phyloP scores from a whole-genome alignment of 768 basidiomycete species.

The Mycena metata region DNA sequence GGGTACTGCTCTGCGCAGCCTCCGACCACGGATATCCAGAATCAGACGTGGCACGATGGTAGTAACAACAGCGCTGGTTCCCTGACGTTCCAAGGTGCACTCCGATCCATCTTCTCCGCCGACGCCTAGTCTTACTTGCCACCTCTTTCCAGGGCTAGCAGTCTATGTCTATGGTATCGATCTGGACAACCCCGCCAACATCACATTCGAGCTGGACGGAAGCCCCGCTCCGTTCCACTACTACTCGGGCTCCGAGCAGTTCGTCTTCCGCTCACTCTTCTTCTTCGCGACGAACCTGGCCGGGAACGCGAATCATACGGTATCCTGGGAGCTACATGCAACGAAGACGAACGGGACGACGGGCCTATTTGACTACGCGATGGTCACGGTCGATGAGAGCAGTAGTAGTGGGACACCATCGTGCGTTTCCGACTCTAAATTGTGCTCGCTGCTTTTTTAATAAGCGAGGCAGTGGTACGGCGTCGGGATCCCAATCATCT shows the following conservation, averaged over 20 bases:
- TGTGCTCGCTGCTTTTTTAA: neutral
- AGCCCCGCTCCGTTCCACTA: constrained; percentile 1
- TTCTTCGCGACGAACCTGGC: constrained; percentile 13
- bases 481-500: too few species aligned
- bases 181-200: constrained; percentile 28
- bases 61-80: constrained; percentile 19
- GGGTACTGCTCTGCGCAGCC: constrained; percentile 35
- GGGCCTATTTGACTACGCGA: constrained; percentile 34
- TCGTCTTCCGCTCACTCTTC: constrained; percentile 33
- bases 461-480: too few species aligned
- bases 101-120: neutral
- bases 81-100: constrained; percentile 32
- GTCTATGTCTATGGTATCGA: constrained; percentile 36
- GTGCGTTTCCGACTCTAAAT: neutral
- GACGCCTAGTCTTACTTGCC: too few species aligned
- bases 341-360: constrained; percentile 21
- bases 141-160: constrained; percentile 14
- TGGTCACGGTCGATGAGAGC: constrained; percentile 18
- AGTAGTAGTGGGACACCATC: neutral
- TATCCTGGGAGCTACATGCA: constrained; percentile 26
- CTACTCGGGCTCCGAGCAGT: constrained; percentile 28
- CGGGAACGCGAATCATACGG: constrained; percentile 18
- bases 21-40: constrained; percentile 17
- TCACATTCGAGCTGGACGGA: constrained; percentile 28
- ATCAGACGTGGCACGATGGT: constrained; percentile 37